These are phyloP conservation scores for Omphalotus guepiniiformis DNA, from an alignment of 768 basidiomycete species.

Conservation along the genomic window DNA sequence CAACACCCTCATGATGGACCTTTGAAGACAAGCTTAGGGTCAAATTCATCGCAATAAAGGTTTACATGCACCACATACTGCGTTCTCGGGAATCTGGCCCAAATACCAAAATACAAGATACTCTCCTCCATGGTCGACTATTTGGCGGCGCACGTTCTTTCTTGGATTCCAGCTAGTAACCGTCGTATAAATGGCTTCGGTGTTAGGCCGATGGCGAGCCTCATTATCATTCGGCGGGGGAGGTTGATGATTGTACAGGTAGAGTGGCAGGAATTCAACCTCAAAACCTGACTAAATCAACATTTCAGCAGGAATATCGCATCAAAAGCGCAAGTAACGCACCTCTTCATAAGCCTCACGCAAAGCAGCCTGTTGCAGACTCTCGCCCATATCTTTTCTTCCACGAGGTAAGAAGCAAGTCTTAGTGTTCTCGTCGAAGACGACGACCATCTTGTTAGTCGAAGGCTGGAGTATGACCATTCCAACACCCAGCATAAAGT, in stretches of 20 bases:
- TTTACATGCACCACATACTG: slow-evolving; percentile 33
- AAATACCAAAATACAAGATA: slow-evolving; percentile 55
- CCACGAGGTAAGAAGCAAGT: slow-evolving; percentile 62
- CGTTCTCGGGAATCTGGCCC: slow-evolving; percentile 48
- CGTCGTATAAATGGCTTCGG: slow-evolving; percentile 44
- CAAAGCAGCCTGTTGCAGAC: slow-evolving; percentile 52
- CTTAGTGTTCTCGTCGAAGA: slow-evolving; percentile 32
- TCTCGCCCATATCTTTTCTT: slow-evolving; percentile 64
- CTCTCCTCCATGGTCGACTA: slow-evolving; percentile 33
- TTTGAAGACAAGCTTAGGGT: slow-evolving; percentile 13
- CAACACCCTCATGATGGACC: slow-evolving; percentile 45
- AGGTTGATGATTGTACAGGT: slow-evolving; percentile 39
- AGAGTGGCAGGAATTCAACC: slow-evolving; percentile 42
- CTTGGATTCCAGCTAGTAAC: slow-evolving; percentile 24
- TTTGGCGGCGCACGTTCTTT: slow-evolving; percentile 7
- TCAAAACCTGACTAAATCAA: slow-evolving; percentile 44
- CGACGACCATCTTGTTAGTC: slow-evolving; percentile 48
- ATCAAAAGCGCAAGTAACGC: slow-evolving; percentile 9
- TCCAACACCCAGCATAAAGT: slow-evolving; percentile 58
- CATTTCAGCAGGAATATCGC: not conserved
- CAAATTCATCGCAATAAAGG: not conserved
- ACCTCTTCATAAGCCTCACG: slow-evolving; percentile 71
- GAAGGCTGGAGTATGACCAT: slow-evolving; percentile 62
- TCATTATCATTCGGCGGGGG: slow-evolving; percentile 22
- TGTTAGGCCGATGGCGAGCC: slow-evolving; percentile 16